Conservation (phyloP, 1,284 basidiomycete genomes). For the Fereydounia khargensis region DNA sequence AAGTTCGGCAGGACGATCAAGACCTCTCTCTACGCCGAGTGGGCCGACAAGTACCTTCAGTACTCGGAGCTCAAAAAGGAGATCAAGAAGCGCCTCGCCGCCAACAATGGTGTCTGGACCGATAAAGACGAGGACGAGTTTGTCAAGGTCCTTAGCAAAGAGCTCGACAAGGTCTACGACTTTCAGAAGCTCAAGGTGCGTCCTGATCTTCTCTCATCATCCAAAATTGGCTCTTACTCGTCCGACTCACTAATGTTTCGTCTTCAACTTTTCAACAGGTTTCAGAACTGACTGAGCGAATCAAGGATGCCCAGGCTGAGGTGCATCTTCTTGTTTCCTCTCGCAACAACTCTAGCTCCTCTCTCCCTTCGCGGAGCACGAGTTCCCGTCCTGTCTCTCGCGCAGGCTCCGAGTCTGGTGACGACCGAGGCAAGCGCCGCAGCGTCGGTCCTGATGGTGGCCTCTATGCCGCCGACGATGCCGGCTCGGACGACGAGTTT, state of each 20-base stretch:
- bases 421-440: conserved; percentile 13
- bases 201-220: not conserved
- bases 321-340: conserved; percentile 53
- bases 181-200: conserved; percentile 84
- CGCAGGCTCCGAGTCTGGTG: conserved; percentile 24
- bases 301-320: conserved; percentile 54
- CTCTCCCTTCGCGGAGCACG: conserved; percentile 30
- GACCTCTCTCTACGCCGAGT: conserved; percentile 56
- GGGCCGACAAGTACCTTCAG: conserved; percentile 55
- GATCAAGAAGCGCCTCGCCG: conserved; percentile 52
- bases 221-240: not conserved
- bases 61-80: conserved; percentile 57
- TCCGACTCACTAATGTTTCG: not conserved
- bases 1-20: conserved; percentile 58
- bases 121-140: conserved; percentile 57
- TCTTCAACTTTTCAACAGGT: conserved; percentile 21
- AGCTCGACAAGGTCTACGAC: conserved; percentile 92
- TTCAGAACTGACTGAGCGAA: conserved; percentile 51
- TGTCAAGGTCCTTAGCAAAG: conserved; percentile 66
- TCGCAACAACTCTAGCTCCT: conserved; percentile 36
- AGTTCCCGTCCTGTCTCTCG: conserved; percentile 10
- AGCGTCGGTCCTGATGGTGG: conserved; percentile 61
- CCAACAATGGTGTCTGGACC: conserved; percentile 53
- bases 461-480: conserved; percentile 59
- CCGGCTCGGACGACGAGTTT: conserved; percentile 62